Evolutionary conservation across 2,329 filamentous ascomycete genomes (phyloP).

Genomic region (Pseudopyricularia cyperi): DNA sequence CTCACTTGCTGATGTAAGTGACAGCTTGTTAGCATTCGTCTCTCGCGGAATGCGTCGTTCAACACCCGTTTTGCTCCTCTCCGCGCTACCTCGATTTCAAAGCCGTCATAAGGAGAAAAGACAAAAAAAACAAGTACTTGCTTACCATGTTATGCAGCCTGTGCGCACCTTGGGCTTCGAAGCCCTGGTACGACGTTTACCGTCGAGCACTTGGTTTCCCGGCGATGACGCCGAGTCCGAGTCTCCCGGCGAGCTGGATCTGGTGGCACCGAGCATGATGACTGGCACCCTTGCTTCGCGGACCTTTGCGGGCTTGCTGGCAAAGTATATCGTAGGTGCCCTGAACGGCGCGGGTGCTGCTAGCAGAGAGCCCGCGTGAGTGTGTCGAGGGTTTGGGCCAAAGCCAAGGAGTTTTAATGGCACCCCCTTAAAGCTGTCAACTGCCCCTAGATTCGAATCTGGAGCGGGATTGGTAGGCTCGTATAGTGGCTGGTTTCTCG

Average conservation of each 20-base stretch:
- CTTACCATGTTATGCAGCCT: constrained; percentile 26
- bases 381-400: too few relatives aligned
- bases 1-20: background rate
- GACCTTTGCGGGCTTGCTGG: background rate
- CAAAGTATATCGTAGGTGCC: background rate
- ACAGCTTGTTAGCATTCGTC: too few relatives aligned
- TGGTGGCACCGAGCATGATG: background rate
- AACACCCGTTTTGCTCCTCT: background rate
- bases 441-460: background rate
- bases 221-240: constrained; percentile 3
- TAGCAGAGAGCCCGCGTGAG: background rate
- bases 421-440: too few relatives aligned
- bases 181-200: constrained; percentile 14
- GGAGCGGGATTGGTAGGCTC: background rate
- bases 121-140: background rate
- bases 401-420: background rate
- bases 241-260: background rate
- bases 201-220: background rate
- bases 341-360: background rate
- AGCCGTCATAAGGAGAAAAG: too few relatives aligned
- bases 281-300: background rate
- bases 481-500: background rate
- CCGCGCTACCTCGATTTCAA: background rate
- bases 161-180: constrained; percentile 25
- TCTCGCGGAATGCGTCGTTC: too few relatives aligned